Evolutionary conservation across 1,139 yeast genomes (phyloP).

Genomic region (Debaryomyces coudertii): DNA sequence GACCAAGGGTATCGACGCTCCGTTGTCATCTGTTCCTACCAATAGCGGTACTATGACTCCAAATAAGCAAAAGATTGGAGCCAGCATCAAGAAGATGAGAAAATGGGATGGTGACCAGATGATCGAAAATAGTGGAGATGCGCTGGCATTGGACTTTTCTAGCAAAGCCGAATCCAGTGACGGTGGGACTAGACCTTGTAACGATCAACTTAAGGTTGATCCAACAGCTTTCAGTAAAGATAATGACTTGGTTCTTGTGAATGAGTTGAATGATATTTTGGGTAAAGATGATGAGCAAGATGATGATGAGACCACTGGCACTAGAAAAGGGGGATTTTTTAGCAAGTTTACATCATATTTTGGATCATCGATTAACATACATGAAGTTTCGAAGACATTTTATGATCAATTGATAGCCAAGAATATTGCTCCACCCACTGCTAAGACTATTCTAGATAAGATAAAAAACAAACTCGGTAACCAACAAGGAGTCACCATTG

Average conservation of each 20-base stretch:
- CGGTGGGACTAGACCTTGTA: slow-evolving; percentile 42
- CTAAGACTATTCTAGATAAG: slow-evolving; percentile 40
- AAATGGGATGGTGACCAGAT: slow-evolving; percentile 49
- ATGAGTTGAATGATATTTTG: slow-evolving; percentile 47
- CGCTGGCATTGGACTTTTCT: slow-evolving; percentile 41
- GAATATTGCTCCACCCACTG: slow-evolving; percentile 48
- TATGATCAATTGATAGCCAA: slow-evolving; percentile 47
- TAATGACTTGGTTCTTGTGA: slow-evolving; percentile 46
- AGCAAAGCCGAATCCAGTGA: slow-evolving; percentile 19
- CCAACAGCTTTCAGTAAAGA: slow-evolving; percentile 39
- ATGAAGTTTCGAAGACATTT: slow-evolving; percentile 46
- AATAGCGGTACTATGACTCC: slow-evolving; percentile 23
- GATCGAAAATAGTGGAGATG: slow-evolving; percentile 29
- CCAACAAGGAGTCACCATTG: slow-evolving; percentile 34
- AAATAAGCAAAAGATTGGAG: slow-evolving; percentile 17
- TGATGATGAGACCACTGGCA: slow-evolving; percentile 18
- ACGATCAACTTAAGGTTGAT: slow-evolving; percentile 29
- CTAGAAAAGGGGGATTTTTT: slow-evolving; percentile 25
- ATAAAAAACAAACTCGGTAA: slow-evolving; percentile 35
- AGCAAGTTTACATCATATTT: slow-evolving; percentile 42
- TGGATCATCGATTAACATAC: slow-evolving; percentile 40
- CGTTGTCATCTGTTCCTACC: not conserved
- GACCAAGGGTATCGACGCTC: slow-evolving; percentile 6
- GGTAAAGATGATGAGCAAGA: slow-evolving; percentile 37
- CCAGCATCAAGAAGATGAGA: slow-evolving; percentile 37